phyloP scores from a whole-genome alignment of 176 grass and related monocot species.

The bread wheat (Triticum aestivum) region DNA sequence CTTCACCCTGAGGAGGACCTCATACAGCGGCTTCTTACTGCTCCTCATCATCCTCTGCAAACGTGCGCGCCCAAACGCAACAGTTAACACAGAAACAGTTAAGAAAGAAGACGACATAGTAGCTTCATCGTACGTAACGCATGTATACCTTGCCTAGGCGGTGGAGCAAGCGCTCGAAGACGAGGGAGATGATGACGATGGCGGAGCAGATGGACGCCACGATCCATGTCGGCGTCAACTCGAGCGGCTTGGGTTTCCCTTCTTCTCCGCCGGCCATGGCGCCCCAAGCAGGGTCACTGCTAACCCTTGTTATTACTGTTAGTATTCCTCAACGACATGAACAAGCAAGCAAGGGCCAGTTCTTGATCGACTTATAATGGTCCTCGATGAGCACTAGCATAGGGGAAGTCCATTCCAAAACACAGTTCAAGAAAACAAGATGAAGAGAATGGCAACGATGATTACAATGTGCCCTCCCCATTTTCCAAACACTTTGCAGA shows the following conservation, averaged over 20 bases:
- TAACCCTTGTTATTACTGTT: neutral
- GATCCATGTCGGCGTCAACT: slow-evolving; percentile 94
- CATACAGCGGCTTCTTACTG: slow-evolving; percentile 62
- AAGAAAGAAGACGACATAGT: neutral
- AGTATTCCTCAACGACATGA: neutral
- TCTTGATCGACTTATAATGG: neutral
- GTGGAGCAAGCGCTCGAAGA: slow-evolving; percentile 82
- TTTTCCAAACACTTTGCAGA: neutral
- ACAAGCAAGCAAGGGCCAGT: neutral
- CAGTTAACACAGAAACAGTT: neutral
- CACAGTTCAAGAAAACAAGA: neutral
- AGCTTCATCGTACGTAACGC: neutral
- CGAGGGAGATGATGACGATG: slow-evolving; percentile 73
- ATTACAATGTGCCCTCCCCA: neutral
- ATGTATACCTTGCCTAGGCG: slow-evolving; percentile 64
- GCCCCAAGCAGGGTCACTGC: neutral
- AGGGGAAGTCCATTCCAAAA: neutral
- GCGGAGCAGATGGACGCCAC: slow-evolving; percentile 66
- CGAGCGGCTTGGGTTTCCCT: slow-evolving; percentile 38
- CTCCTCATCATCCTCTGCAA: slow-evolving; percentile 46
- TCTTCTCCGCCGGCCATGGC: slow-evolving; percentile 57
- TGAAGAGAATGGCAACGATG: neutral
- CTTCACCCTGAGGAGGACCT: slow-evolving; percentile 81
- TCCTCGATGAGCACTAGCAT: neutral
- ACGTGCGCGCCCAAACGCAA: neutral